Evolutionary conservation across 331 rosid species (phyloP).

Genomic region (Quercus tomentella): DNA sequence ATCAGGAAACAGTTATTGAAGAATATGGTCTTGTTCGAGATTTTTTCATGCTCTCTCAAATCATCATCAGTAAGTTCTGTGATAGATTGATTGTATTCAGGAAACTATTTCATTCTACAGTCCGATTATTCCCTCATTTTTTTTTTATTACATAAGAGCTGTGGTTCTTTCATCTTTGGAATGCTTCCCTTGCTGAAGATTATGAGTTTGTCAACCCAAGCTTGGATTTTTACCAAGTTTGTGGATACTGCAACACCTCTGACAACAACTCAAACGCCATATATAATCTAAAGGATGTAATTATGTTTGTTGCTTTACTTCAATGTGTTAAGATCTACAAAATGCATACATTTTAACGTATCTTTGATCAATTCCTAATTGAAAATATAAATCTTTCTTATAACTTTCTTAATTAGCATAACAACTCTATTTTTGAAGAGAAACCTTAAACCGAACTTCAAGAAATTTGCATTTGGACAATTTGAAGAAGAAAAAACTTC

Average conservation of each 20-base stretch:
- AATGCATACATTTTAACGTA: no score
- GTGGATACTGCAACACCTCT: conserved; percentile 70
- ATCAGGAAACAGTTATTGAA: conserved; percentile 60
- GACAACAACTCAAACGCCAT: conserved; percentile 30
- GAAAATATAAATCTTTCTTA: no score
- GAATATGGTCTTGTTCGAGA: conserved; percentile 92
- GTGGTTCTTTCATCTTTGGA: conserved; percentile 20
- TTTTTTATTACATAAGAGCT: conserved; percentile 42
- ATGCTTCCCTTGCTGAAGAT: conserved; percentile 62
- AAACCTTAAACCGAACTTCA: no score
- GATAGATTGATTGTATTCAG: conserved; percentile 70
- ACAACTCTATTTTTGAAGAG: no score
- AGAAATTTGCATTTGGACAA: no score
- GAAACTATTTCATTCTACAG: conserved; percentile 65
- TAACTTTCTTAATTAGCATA: no score
- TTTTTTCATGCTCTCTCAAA: conserved; percentile 80
- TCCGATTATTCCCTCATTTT: conserved; percentile 69
- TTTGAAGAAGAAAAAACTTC: no score
- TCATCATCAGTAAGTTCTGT: conserved; percentile 62
- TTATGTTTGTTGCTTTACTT: no score
- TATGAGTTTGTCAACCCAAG: conserved; percentile 72
- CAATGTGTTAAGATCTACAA: no score
- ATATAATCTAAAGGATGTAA: no score
- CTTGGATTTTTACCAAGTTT: conserved; percentile 57
- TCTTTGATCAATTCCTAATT: no score